Percentiles rank a stretch among this genome's conserved stretches.
Conservation (phyloP, 169 alveolate genomes). For the Eimeria mitis region DNA sequence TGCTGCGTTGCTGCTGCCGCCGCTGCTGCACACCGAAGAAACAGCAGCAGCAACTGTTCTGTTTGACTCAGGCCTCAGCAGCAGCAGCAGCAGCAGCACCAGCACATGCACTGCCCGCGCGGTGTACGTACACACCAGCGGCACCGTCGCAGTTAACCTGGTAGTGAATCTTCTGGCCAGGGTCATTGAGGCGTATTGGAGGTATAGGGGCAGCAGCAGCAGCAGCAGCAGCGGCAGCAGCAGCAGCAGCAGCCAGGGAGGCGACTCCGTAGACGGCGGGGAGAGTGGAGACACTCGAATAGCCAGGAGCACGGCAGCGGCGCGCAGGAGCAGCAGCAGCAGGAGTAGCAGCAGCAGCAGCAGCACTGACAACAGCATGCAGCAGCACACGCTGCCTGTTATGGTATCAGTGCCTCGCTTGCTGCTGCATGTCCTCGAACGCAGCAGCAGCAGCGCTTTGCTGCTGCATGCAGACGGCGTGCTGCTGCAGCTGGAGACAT, state of each 20-base stretch:
- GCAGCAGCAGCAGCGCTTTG: slow-evolving; percentile 75
- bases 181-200: slow-evolving; percentile 49
- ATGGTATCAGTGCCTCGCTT: slow-evolving; percentile 42
- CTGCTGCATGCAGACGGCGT: slow-evolving; percentile 59
- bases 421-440: slow-evolving; percentile 72
- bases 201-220: slow-evolving; percentile 32
- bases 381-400: slow-evolving; percentile 60
- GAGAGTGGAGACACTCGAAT: slow-evolving; percentile 10
- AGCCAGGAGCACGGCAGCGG: not conserved
- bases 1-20: slow-evolving; percentile 77
- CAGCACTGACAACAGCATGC: slow-evolving; percentile 27
- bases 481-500: slow-evolving; percentile 63
- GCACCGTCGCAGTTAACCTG: slow-evolving; percentile 63
- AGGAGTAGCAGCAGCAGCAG: slow-evolving; percentile 39
- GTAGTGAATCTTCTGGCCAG: slow-evolving; percentile 33
- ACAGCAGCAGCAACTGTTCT: slow-evolving; percentile 36
- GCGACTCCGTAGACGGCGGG: not conserved
- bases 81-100: slow-evolving; percentile 70
- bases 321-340: slow-evolving; percentile 28
- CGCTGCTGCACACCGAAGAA: slow-evolving; percentile 72
- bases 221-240: slow-evolving; percentile 64
- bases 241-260: slow-evolving; percentile 56
- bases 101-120: slow-evolving; percentile 73
- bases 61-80: slow-evolving; percentile 58
- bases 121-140: slow-evolving; percentile 62